These are phyloP conservation scores for Plantago ovata DNA, from an alignment of 257 asterid genomes.

Conservation along the genomic window DNA sequence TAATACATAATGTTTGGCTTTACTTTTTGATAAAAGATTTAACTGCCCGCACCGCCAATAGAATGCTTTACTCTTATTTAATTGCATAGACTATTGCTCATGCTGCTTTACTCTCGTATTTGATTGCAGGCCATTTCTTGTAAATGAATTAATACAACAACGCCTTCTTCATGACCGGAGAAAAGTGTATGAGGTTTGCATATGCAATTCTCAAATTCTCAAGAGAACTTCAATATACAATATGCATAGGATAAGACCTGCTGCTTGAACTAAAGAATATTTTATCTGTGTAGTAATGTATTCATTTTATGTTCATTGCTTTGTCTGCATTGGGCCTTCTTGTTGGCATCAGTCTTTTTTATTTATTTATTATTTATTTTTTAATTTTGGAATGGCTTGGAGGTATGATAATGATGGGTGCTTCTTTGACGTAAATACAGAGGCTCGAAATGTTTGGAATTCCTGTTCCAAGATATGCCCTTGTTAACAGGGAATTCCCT, in stretches of 20 bases:
- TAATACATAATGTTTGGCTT: background rate
- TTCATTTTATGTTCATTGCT: background rate
- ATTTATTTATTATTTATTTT: too few species aligned
- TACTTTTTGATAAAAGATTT: background rate
- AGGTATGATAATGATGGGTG: background rate
- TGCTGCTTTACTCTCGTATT: slow-evolving; percentile 18
- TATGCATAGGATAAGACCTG: too few species aligned
- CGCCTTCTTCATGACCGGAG: slow-evolving; percentile 94
- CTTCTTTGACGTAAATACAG: slow-evolving; percentile 32
- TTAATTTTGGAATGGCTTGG: background rate
- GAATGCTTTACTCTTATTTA: background rate
- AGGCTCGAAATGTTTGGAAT: slow-evolving; percentile 81
- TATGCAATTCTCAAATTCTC: slow-evolving; percentile 13
- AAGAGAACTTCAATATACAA: background rate
- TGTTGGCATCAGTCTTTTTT: too few species aligned
- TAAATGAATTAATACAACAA: slow-evolving; percentile 82
- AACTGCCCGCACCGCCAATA: background rate
- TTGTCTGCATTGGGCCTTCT: background rate
- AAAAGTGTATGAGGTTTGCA: slow-evolving; percentile 79
- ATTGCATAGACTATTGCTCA: slow-evolving; percentile 15
- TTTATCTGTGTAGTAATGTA: background rate
- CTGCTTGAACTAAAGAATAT: background rate
- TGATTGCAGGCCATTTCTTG: slow-evolving; percentile 77
- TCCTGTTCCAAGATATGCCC: slow-evolving; percentile 86
- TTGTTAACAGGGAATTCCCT: slow-evolving; percentile 77